Evolutionary conservation across 202 grass and related monocot genomes (phyloP), one percentile per base, ranked within the genome.

Genomic region (Zizania palustris): DNA sequence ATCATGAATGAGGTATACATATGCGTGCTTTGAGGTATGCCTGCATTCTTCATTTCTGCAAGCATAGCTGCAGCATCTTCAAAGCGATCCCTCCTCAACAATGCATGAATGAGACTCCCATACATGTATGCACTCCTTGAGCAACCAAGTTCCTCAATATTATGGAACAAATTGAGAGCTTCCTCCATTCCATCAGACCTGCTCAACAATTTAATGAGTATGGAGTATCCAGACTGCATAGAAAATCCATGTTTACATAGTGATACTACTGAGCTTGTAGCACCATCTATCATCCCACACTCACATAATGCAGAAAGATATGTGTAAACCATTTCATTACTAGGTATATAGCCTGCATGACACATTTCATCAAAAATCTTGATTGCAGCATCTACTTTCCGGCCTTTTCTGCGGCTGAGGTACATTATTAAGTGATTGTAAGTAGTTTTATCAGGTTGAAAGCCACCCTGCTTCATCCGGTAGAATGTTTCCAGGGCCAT

Each of bases 1-100:
- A 92, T 85, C n/a, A 97, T 90, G 18, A 97, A 88, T 0, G 86
- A 92, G 38, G 91, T 93, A 50, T 93, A 88, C 43, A 92, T 87
- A 15, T 92, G 84, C 14, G 73, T 12, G 33, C 73, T 92, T 84
- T 83, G 77, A 67, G 87, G 72, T 72, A 93, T 75, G 34, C 88
- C 88, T 70, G 74, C 69, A 34, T 38, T 78, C 68, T 86, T 93
- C 94, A 97, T 93, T 82, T 87, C 88, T 81, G 86, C 77, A 73
- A 93, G 34, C 76, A 86, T 97, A 41, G 88, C 71, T 69, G 86
- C 74, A 58, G 88, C 91, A 3, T 93, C 86, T 63, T 90, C 83
- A 8, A 85, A 87, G 58, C 58, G 82, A 73, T 76, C 73, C 60
- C 76, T 79, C 54, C 94, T 91, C 50, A 97, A 85, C 38, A 97